Conservation (phyloP, 495 filamentous ascomycete genomes). For the Neurospora africana region DNA sequence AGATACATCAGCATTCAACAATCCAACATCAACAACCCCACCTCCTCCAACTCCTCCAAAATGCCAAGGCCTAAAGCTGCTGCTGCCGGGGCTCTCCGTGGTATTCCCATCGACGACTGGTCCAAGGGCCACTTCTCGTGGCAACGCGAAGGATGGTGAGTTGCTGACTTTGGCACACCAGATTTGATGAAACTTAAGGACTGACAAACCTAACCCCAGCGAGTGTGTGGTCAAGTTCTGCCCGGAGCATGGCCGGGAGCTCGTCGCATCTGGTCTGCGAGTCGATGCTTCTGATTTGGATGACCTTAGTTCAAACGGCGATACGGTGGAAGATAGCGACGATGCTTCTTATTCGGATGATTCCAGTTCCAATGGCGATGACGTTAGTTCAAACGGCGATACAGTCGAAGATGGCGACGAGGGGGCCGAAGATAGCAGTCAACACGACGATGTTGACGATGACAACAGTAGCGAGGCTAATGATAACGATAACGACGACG, state of each 20-base stretch:
- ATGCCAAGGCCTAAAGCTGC: too few relatives aligned
- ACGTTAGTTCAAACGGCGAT: too few relatives aligned
- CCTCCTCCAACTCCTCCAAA: too few relatives aligned
- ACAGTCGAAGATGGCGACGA: too few relatives aligned
- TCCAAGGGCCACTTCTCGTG: not conserved
- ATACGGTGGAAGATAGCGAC: too few relatives aligned
- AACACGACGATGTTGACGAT: not conserved
- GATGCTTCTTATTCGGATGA: too few relatives aligned
- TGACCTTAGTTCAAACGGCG: not conserved
- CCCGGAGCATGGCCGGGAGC: not conserved
- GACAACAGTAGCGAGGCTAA: not conserved
- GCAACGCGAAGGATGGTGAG: not conserved
- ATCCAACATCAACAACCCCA: too few relatives aligned
- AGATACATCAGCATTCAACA: not conserved
- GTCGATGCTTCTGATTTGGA: not conserved
- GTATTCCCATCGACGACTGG: not conserved
- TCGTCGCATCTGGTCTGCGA: fast-evolving
- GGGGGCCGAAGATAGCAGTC: too few relatives aligned
- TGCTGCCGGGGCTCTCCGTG: not conserved
- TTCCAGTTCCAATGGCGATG: too few relatives aligned
- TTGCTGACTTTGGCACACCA: not conserved
- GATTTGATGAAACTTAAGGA: not conserved
- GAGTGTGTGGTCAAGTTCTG: not conserved
- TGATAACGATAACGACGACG: not conserved
- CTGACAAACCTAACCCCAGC: not conserved